Evolutionary conservation across 306 rosid genomes (phyloP).

Genomic region (Geum urbanum): DNA sequence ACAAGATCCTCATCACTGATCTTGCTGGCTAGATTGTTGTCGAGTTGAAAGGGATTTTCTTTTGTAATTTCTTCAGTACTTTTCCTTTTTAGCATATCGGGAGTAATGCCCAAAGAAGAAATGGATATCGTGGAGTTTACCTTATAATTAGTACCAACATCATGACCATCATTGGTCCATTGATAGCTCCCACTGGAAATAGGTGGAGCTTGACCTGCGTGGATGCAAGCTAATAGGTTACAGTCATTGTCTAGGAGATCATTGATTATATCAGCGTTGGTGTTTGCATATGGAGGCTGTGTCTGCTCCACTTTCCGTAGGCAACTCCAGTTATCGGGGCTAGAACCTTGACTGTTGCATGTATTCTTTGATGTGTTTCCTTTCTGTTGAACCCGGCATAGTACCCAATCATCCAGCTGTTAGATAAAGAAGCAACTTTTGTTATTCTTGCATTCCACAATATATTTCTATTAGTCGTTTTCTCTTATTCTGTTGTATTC

Average conservation of each 20-base stretch:
- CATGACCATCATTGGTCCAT: slow-evolving; percentile 24
- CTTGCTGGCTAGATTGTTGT: slow-evolving; percentile 25
- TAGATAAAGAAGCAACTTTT: slow-evolving; percentile 13
- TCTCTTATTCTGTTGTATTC: neutral
- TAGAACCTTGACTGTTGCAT: slow-evolving; percentile 35
- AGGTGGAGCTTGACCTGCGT: slow-evolving; percentile 46
- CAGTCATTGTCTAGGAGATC: slow-evolving; percentile 50
- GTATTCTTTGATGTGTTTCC: slow-evolving; percentile 37
- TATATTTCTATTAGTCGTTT: neutral
- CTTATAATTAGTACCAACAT: slow-evolving; percentile 26
- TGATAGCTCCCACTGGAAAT: slow-evolving; percentile 25
- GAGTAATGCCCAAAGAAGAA: slow-evolving; percentile 33
- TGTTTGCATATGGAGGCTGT: slow-evolving; percentile 24
- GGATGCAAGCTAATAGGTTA: slow-evolving; percentile 49
- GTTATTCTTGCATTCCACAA: slow-evolving; percentile 15
- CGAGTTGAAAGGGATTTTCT: slow-evolving; percentile 31
- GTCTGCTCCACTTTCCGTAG: slow-evolving; percentile 26
- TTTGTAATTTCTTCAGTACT: slow-evolving; percentile 34
- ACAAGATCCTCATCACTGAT: slow-evolving; percentile 23
- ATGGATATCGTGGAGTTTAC: slow-evolving; percentile 33
- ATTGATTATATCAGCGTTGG: slow-evolving; percentile 26
- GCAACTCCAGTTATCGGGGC: slow-evolving; percentile 20
- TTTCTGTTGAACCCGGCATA: slow-evolving; percentile 62
- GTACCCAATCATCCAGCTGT: slow-evolving; percentile 82
- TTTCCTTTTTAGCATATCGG: slow-evolving; percentile 31